Percentiles rank a stretch among this genome's conserved stretches.
Evolutionary conservation across 495 filamentous ascomycete genomes (phyloP).

Genomic region (Aspergillus ellipticus): DNA sequence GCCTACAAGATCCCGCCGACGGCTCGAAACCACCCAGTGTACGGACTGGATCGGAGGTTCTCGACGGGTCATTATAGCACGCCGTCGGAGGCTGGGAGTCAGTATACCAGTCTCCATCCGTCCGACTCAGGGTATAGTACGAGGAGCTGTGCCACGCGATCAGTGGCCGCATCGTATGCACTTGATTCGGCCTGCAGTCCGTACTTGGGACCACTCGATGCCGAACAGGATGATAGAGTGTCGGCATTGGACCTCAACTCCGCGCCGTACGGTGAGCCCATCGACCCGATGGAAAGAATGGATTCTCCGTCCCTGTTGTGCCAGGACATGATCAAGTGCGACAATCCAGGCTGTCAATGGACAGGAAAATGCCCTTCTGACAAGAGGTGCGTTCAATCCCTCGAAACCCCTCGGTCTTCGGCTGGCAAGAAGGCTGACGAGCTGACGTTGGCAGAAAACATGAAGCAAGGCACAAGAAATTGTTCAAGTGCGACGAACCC

Average conservation of each 20-base stretch:
- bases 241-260: constrained; percentile 12
- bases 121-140: constrained; percentile 67
- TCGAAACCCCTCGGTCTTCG: neutral
- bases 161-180: constrained; percentile 34
- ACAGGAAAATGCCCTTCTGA: constrained; percentile 42
- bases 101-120: constrained; percentile 43
- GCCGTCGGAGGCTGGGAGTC: constrained; percentile 55
- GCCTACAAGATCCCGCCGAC: constrained; percentile 17
- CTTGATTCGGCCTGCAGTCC: constrained; percentile 32
- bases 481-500: constrained; percentile 60
- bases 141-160: constrained; percentile 42
- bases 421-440: neutral
- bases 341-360: constrained; percentile 35
- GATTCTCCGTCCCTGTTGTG: constrained; percentile 21
- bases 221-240: constrained; percentile 20
- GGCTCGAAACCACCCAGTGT: constrained; percentile 12
- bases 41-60: constrained; percentile 23
- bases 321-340: constrained; percentile 29
- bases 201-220: constrained; percentile 21
- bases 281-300: constrained; percentile 14
- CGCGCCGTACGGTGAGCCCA: constrained; percentile 3
- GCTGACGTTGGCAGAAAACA: constrained; percentile 63
- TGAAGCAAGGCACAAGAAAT: constrained; percentile 69
- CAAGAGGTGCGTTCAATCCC: constrained; percentile 26
- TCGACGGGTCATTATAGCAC: constrained; percentile 30